Base-by-base conservation (phyloP, 192 early-diverging fungal species). In the Coemansia sp. region DNA sequence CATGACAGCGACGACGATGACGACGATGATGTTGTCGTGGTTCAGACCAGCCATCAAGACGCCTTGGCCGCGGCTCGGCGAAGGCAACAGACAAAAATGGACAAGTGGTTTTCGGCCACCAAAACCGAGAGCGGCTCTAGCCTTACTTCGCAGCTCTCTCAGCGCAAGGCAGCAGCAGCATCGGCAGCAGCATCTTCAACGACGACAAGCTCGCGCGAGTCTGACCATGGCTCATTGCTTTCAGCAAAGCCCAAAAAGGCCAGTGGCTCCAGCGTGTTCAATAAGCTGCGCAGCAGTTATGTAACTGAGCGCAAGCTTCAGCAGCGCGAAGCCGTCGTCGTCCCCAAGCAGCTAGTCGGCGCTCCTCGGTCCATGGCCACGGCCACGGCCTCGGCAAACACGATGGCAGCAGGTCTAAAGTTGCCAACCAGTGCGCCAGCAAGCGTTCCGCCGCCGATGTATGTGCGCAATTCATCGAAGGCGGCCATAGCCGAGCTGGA, bases 281-380 rank as follows among this genome's bases (percentile, higher is more conserved):
- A 39, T 45, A 55, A 69, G 42, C 24, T 78, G 53, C 69, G 69
- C 20, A 72, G 55, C 55, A 60, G 24, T 49, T 72, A 59, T 59
- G 47, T 42, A 8, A 59, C 47, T 16, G 65, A 64, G 57, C 74
- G 68, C 35, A 30, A 6, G 14, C 39, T 42, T 42, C 14, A 60
- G 28, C 30, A 27, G 24, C 7, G 28, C 10, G 5, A 55, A 53
- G 23, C 24, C 27, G 32, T 28, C 29, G 0, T 45, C 7, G 30
- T 69, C 10, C 69, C 67, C 16, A 64, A 65, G 42, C 65, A 78
- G 22, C 23, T 56, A 2, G 75, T 78, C 60, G 62, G 68, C 50
- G 62, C 69, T 16, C 54, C 75, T 13, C 68, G 75, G 22, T 60
- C 75, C 14, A 63, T 78, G 67, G 50, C 69, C 32, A 68, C 65